phyloP scores from a whole-genome alignment of 768 basidiomycete species.

The Rhizopogon salebrosus region DNA sequence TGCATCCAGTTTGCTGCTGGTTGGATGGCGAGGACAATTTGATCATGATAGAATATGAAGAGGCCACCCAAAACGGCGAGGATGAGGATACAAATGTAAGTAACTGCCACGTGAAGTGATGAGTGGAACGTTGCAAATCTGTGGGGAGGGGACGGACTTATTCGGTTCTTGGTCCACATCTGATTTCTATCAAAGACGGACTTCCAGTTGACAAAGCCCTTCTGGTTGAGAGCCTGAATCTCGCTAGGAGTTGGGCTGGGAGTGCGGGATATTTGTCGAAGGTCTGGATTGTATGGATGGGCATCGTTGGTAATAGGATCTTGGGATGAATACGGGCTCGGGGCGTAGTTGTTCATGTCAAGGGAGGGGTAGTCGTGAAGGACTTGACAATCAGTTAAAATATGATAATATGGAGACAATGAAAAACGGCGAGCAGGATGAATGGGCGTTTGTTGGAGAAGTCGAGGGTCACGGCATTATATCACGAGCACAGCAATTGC shows the following conservation, averaged over 20 bases:
- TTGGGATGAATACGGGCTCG: conserved; percentile 6
- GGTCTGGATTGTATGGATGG: conserved; percentile 10
- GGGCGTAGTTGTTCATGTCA: conserved; percentile 12
- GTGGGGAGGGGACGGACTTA: conserved; percentile 35
- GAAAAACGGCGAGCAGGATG: conserved; percentile 2
- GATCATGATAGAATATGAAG: conserved; percentile 56
- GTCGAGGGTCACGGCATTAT: conserved; percentile 1
- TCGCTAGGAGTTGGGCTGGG: conserved; percentile 68
- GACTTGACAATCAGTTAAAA: background rate
- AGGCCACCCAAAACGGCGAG: conserved; percentile 46
- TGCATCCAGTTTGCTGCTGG: conserved; percentile 45
- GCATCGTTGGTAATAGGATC: background rate
- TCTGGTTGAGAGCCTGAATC: conserved; percentile 35
- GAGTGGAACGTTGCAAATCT: background rate
- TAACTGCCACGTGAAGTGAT: conserved; percentile 23
- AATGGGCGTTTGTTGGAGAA: background rate
- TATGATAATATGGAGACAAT: background rate
- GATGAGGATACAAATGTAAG: conserved; percentile 46
- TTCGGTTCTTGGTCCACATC: conserved; percentile 52
- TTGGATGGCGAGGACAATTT: conserved; percentile 44
- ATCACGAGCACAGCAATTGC: background rate
- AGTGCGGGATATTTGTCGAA: conserved; percentile 31
- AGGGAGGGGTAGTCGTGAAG: background rate
- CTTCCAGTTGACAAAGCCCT: conserved; percentile 42
- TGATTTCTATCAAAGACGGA: conserved; percentile 40